phyloP scores from a whole-genome alignment of 208 protist species.

The Endotrypanum monterogeii region DNA sequence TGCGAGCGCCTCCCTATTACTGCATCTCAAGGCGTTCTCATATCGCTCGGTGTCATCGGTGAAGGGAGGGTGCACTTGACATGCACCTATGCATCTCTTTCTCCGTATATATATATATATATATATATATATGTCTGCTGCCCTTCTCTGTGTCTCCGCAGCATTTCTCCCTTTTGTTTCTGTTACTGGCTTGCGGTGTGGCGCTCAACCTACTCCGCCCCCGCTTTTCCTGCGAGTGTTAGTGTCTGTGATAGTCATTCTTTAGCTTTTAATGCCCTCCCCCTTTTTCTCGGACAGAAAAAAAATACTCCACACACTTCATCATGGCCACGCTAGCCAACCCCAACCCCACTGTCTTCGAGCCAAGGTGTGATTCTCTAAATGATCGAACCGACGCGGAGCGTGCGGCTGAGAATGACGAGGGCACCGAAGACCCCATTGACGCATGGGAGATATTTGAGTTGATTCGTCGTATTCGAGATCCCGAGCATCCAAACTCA shows the following conservation, averaged over 20 bases:
- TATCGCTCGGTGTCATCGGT: too few relatives aligned
- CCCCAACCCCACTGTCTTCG: constrained; percentile 68
- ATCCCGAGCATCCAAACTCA: constrained; percentile 98
- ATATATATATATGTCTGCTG: too few relatives aligned
- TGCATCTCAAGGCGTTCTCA: too few relatives aligned
- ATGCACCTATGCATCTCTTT: too few relatives aligned
- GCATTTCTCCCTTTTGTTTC: neutral
- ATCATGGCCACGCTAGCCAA: constrained; percentile 57
- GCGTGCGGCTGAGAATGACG: constrained; percentile 53
- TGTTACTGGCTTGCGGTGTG: neutral
- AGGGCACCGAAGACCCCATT: constrained; percentile 77
- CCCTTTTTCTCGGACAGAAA: too few relatives aligned
- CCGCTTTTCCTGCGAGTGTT: neutral
- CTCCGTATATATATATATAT: too few relatives aligned
- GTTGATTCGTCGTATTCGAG: constrained; percentile 96
- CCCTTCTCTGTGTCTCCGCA: too few relatives aligned
- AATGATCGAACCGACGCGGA: constrained; percentile 42
- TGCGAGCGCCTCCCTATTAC: too few relatives aligned
- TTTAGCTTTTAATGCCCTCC: neutral
- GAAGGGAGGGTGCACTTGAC: too few relatives aligned
- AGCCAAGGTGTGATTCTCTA: constrained; percentile 14
- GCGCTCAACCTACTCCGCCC: neutral
- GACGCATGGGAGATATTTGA: constrained; percentile 96
- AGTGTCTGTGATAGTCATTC: neutral
- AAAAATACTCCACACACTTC: neutral